Evolutionary conservation across 768 basidiomycete genomes (phyloP).

Genomic region (Lentinula lateritia): DNA sequence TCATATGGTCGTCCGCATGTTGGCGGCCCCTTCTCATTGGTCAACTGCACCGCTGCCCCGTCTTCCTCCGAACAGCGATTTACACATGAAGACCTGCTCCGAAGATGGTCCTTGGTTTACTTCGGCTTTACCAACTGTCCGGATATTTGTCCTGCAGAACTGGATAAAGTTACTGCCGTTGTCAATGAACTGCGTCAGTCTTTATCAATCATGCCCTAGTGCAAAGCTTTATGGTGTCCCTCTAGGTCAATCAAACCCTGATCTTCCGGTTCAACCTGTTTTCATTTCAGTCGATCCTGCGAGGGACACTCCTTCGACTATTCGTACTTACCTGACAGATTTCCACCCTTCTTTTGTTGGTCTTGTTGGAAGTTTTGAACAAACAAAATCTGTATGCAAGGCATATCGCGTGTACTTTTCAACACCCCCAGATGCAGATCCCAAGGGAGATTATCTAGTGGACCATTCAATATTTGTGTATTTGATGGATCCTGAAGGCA

Average conservation of each 20-base stretch:
- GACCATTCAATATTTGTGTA: slow-evolving; percentile 98
- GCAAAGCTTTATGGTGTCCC: slow-evolving; percentile 19
- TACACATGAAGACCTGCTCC: slow-evolving; percentile 78
- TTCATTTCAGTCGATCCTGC: slow-evolving; percentile 98
- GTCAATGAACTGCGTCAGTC: slow-evolving; percentile 66
- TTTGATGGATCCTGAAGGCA: slow-evolving; percentile 92
- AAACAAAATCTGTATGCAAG: slow-evolving; percentile 86
- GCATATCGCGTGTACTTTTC: slow-evolving; percentile 98
- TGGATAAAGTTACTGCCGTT: slow-evolving; percentile 88
- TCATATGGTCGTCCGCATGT: slow-evolving; percentile 82
- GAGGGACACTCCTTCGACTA: slow-evolving; percentile 64
- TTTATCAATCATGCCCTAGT: background rate
- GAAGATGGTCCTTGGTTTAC: slow-evolving; percentile 89
- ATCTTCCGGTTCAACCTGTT: slow-evolving; percentile 75
- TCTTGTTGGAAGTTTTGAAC: slow-evolving; percentile 72
- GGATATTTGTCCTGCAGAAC: slow-evolving; percentile 96
- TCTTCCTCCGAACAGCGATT: slow-evolving; percentile 29
- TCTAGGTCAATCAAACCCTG: slow-evolving; percentile 59
- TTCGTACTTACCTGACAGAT: slow-evolving; percentile 66
- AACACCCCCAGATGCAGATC: slow-evolving; percentile 82
- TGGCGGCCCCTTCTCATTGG: slow-evolving; percentile 85
- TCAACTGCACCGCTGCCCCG: slow-evolving; percentile 29
- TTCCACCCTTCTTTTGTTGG: slow-evolving; percentile 92
- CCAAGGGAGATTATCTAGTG: slow-evolving; percentile 92
- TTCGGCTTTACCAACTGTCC: slow-evolving; percentile 99